A percentile compares a stretch with the other conserved stretches of the same genome.
Conservation (phyloP, 192 early-diverging fungal genomes). For the Entomortierella chlamydospora region DNA sequence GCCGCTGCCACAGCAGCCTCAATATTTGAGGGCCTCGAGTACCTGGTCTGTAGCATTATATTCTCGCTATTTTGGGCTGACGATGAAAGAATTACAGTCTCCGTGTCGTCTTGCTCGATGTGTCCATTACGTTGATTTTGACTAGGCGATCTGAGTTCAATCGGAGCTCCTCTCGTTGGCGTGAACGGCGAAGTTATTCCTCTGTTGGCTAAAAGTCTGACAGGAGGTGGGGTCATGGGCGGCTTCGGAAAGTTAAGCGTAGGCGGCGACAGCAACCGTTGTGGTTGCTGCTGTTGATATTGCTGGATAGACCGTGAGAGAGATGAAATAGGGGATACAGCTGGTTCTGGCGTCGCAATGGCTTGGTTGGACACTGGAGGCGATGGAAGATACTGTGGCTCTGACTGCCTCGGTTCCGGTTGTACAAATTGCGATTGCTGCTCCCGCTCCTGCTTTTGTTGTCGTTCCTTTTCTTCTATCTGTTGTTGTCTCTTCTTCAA, state of each 20-base stretch:
- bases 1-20: not conserved
- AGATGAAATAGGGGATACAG: slow-evolving; percentile 1
- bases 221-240: slow-evolving; percentile 41
- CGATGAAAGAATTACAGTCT: slow-evolving; percentile 21
- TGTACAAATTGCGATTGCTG: not conserved
- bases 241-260: slow-evolving; percentile 44
- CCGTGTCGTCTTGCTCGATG: not conserved
- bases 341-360: not conserved
- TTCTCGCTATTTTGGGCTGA: slow-evolving; percentile 21
- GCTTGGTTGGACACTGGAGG: not conserved
- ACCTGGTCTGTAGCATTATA: slow-evolving; percentile 33
- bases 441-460: not conserved
- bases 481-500: slow-evolving; percentile 27
- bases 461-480: not conserved
- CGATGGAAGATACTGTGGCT: not conserved
- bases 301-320: slow-evolving; percentile 12
- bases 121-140: not conserved
- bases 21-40: slow-evolving; percentile 2
- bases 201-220: slow-evolving; percentile 29
- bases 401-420: slow-evolving; percentile 1
- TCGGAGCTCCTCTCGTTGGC: not conserved
- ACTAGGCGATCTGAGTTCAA: slow-evolving; percentile 1
- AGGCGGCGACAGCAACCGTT: slow-evolving; percentile 4
- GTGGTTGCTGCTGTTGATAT: not conserved
- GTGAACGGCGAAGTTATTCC: not conserved